phyloP scores from a whole-genome alignment of 2,329 filamentous ascomycete species.

The Reticulascus tulasneorum region DNA sequence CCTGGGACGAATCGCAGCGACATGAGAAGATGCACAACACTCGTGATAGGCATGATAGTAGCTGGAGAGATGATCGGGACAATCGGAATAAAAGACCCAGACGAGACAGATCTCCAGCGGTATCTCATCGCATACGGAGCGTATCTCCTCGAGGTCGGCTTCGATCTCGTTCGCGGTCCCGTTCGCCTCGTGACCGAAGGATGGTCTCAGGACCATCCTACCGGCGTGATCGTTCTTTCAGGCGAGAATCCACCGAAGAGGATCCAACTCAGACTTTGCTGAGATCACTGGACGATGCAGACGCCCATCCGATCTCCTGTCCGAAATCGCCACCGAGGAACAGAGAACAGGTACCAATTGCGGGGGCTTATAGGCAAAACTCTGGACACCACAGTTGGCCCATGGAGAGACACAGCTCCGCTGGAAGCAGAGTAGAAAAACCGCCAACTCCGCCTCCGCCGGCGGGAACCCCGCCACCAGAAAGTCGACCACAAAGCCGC shows the following conservation, averaged over 20 bases:
- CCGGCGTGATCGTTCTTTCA: conserved; percentile 6
- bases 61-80: conserved; percentile 1
- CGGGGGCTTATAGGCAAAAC: not conserved
- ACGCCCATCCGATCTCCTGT: not conserved
- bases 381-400: conserved; percentile 3
- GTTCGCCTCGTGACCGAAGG: conserved; percentile 4
- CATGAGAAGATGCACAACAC: not conserved
- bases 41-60: not conserved
- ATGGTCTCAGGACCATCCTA: conserved; percentile 3
- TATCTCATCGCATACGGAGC: too few relatives aligned
- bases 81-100: conserved; percentile 9
- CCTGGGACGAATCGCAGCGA: conserved; percentile 8
- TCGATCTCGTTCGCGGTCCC: not conserved
- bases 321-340: not conserved
- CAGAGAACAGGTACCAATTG: too few relatives aligned
- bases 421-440: not conserved
- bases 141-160: too few relatives aligned
- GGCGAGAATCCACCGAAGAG: conserved; percentile 1
- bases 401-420: conserved; percentile 1
- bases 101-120: too few relatives aligned
- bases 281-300: not conserved
- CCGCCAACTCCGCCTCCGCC: not conserved
- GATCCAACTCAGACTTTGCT: not conserved
- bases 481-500: conserved; percentile 5
- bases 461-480: conserved; percentile 1